These are phyloP conservation scores for Multifurca ochricompacta DNA, from an alignment of 768 basidiomycete species.

Conservation along the genomic window DNA sequence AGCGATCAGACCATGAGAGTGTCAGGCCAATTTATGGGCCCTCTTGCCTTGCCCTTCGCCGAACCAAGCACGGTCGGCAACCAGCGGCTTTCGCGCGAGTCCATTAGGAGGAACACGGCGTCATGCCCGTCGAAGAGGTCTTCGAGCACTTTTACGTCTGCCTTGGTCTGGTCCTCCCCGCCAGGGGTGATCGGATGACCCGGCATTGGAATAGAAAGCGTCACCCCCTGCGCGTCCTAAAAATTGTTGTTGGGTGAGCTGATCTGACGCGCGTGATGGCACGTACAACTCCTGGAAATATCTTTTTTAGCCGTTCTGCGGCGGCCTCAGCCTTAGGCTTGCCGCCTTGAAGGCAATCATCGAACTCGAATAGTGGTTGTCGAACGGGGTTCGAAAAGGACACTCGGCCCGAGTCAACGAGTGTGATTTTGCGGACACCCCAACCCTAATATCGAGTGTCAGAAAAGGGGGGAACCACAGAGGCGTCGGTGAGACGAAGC, in stretches of 20 bases:
- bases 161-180: slow-evolving; percentile 46
- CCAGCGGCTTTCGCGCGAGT: slow-evolving; percentile 97
- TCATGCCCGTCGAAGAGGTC: slow-evolving; percentile 79
- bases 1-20: not conserved
- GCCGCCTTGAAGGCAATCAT: slow-evolving; percentile 87
- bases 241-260: not conserved
- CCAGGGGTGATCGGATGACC: slow-evolving; percentile 80
- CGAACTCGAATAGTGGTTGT: slow-evolving; percentile 93
- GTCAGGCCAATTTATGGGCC: not conserved
- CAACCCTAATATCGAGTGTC: slow-evolving; percentile 56
- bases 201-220: slow-evolving; percentile 90
- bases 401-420: slow-evolving; percentile 85
- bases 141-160: slow-evolving; percentile 69
- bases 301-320: slow-evolving; percentile 73
- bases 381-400: slow-evolving; percentile 98
- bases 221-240: slow-evolving; percentile 75
- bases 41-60: slow-evolving; percentile 69
- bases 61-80: slow-evolving; percentile 85
- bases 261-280: not conserved
- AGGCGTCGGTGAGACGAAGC: not conserved
- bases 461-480: not conserved
- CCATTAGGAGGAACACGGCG: slow-evolving; percentile 90
- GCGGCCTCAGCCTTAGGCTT: slow-evolving; percentile 92
- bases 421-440: slow-evolving; percentile 90
- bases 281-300: slow-evolving; percentile 89